These are phyloP conservation scores for Geotrichum candidum DNA, from an alignment of 1,139 yeast species.

Conservation along the genomic window DNA sequence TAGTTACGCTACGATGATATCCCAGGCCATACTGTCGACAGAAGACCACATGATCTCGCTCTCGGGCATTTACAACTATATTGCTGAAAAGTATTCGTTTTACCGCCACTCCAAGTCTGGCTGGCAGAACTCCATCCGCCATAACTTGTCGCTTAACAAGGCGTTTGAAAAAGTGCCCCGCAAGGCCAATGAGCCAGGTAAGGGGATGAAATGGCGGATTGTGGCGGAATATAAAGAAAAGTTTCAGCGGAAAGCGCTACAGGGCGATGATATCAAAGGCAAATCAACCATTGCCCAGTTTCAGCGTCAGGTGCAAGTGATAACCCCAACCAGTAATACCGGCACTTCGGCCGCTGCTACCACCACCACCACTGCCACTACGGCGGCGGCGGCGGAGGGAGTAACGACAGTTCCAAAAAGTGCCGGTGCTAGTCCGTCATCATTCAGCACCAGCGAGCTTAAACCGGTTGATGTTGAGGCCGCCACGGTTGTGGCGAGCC, in stretches of 20 bases:
- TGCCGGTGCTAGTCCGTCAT: not conserved
- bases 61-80: conserved; percentile 90
- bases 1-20: conserved; percentile 95
- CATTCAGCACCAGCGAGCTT: not conserved
- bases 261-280: conserved; percentile 47
- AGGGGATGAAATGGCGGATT: conserved; percentile 99
- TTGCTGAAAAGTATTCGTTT: conserved; percentile 78
- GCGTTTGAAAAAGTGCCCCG: conserved; percentile 95
- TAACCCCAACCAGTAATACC: not conserved
- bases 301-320: conserved; percentile 2
- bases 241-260: conserved; percentile 69
- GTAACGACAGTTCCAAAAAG: not conserved
- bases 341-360: not conserved
- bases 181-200: conserved; percentile 93
- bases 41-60: conserved; percentile 82
- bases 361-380: not conserved
- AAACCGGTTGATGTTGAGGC: not conserved
- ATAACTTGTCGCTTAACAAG: conserved; percentile 63
- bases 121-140: conserved; percentile 47
- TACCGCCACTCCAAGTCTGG: conserved; percentile 93
- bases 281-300: conserved; percentile 8
- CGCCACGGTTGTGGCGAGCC: not conserved
- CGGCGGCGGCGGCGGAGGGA: not conserved
- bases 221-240: conserved; percentile 79
- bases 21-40: conserved; percentile 89